A percentile compares a stretch with the other conserved stretches of the same genome.
Conservation (phyloP, 1,284 basidiomycete genomes). For the Rhodofomes roseus region DNA sequence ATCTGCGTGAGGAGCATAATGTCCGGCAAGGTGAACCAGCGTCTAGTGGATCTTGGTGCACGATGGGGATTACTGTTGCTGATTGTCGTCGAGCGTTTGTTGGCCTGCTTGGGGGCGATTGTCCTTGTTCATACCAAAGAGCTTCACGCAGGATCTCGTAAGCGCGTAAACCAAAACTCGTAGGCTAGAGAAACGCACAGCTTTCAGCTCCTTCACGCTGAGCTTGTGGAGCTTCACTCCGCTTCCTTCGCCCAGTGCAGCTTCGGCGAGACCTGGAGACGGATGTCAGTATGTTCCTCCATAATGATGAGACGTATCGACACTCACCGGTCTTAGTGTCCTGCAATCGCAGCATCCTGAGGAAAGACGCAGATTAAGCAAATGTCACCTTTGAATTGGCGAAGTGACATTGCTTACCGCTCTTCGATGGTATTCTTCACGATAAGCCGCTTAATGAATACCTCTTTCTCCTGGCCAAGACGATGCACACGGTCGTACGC, state of each 20-base stretch:
- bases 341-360: conserved; percentile 60
- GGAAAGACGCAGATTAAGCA: no score
- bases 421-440: conserved; percentile 68
- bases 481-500: conserved; percentile 68
- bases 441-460: conserved; percentile 65
- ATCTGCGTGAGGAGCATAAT: neutral
- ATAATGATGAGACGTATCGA: neutral
- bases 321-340: conserved; percentile 55
- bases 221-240: conserved; percentile 56
- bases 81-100: neutral
- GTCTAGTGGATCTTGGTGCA: no score
- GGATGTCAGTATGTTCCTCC: neutral
- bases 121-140: conserved; percentile 14
- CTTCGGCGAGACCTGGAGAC: conserved; percentile 50
- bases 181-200: conserved; percentile 23
- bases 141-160: neutral
- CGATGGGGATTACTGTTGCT: neutral
- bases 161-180: neutral
- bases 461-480: conserved; percentile 68
- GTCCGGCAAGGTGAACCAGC: no score
- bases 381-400: no score
- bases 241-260: conserved; percentile 62
- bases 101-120: neutral
- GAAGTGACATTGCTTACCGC: no score
- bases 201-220: conserved; percentile 60